Conservation (phyloP, 257 asterid species). For the Schizonepeta tenuifolia region DNA sequence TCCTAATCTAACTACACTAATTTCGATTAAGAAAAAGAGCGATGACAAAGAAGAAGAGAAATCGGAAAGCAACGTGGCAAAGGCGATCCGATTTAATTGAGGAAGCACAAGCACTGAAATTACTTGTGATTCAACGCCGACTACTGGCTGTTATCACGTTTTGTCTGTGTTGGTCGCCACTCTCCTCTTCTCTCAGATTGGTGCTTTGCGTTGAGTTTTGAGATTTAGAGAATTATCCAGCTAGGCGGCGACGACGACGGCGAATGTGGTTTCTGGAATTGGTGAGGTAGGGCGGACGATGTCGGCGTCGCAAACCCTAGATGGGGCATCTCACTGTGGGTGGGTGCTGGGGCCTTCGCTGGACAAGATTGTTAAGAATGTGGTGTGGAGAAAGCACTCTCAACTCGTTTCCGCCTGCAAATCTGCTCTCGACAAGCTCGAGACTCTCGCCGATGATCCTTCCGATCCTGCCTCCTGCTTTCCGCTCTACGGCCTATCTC, state of each 20-base stretch:
- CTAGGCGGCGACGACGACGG: constrained; percentile 14
- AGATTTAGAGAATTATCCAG: not conserved
- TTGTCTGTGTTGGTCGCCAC: not conserved
- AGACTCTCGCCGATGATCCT: constrained; percentile 62
- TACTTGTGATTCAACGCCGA: constrained; percentile 25
- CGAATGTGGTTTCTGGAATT: constrained; percentile 18
- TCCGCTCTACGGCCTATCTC: constrained; percentile 79
- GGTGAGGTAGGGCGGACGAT: constrained; percentile 30
- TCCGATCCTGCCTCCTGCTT: constrained; percentile 79
- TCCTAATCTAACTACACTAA: too few species aligned
- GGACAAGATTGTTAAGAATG: constrained; percentile 97
- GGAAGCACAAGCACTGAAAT: constrained; percentile 2
- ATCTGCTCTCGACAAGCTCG: constrained; percentile 95
- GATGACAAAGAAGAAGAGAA: constrained; percentile 22
- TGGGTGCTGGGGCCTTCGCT: constrained; percentile 94
- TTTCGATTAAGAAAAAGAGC: too few species aligned
- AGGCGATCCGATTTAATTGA: not conserved
- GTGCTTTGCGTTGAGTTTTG: constrained; percentile 1
- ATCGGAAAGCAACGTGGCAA: constrained; percentile 9
- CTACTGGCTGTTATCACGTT: not conserved
- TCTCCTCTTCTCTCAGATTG: not conserved
- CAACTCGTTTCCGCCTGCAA: constrained; percentile 85
- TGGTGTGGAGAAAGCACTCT: constrained; percentile 95
- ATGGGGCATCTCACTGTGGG: constrained; percentile 91
- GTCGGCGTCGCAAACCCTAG: constrained; percentile 76